These are phyloP conservation scores for Smallanthus sonchifolius DNA, from an alignment of 129 eudicot genomes.

Conservation along the genomic window DNA sequence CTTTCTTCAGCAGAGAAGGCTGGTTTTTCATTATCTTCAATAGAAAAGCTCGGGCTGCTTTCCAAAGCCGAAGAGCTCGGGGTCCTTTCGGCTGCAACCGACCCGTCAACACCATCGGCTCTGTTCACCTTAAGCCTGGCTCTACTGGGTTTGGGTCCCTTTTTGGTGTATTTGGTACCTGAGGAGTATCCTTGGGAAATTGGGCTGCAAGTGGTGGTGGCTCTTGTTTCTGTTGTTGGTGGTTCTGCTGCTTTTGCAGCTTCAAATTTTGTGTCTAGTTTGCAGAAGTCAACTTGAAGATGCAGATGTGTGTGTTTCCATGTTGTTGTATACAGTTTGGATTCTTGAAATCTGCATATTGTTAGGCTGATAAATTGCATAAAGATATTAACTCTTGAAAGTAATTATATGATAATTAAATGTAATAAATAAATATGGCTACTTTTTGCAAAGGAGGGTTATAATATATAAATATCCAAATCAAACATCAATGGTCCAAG, in stretches of 20 bases:
- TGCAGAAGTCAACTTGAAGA: constrained; percentile 58
- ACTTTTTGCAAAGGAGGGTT: constrained; percentile 12
- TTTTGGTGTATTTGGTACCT: constrained; percentile 66
- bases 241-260: constrained; percentile 97
- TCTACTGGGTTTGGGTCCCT: constrained; percentile 59
- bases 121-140: constrained; percentile 57
- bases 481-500: constrained; percentile 11
- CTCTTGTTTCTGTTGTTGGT: constrained; percentile 54
- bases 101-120: constrained; percentile 70
- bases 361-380: constrained; percentile 15
- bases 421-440: not conserved
- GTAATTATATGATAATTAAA: not conserved
- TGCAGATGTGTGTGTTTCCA: not conserved
- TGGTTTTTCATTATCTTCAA: constrained; percentile 69
- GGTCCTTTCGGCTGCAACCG: constrained; percentile 84
- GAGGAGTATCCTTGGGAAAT: constrained; percentile 87
- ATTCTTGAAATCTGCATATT: constrained; percentile 13
- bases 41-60: constrained; percentile 78
- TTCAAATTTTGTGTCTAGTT: constrained; percentile 64
- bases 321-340: constrained; percentile 18
- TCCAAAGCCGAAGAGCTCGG: constrained; percentile 93
- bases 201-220: constrained; percentile 62
- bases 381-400: constrained; percentile 1
- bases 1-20: constrained; percentile 79
- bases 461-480: constrained; percentile 4